Percentiles rank a stretch among this genome's conserved stretches.
Conservation (phyloP, 2,329 filamentous ascomycete genomes). For the Beauveria asiatica region DNA sequence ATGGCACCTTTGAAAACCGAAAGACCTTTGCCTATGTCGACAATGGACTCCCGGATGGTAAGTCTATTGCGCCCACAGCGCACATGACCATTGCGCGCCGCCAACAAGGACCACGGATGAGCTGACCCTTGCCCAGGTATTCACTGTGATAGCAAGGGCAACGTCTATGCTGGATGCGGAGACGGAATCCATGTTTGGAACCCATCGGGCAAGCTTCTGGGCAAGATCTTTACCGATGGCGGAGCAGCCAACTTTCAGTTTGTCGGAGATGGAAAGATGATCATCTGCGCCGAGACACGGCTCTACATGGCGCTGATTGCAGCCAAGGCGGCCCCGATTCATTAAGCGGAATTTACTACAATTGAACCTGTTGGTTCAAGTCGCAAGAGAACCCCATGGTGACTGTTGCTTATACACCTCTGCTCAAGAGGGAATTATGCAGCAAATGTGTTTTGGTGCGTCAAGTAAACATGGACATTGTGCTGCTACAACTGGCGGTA, state of each 20-base stretch:
- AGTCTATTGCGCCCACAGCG: slow-evolving; percentile 8
- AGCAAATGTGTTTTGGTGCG: too few relatives aligned
- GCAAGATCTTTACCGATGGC: slow-evolving; percentile 46
- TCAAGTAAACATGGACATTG: too few relatives aligned
- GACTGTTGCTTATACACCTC: neutral
- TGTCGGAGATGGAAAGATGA: slow-evolving; percentile 27
- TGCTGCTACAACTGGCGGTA: too few relatives aligned
- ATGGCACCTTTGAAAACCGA: slow-evolving; percentile 39
- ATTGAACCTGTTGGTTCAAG: too few relatives aligned
- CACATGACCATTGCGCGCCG: neutral
- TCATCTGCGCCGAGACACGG: slow-evolving; percentile 27
- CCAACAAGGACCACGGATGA: neutral
- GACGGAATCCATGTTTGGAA: slow-evolving; percentile 44
- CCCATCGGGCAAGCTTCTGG: slow-evolving; percentile 36
- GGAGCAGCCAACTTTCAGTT: slow-evolving; percentile 39
- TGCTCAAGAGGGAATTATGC: too few relatives aligned
- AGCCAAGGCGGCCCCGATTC: slow-evolving; percentile 14
- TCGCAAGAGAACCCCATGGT: neutral
- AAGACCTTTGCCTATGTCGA: slow-evolving; percentile 49
- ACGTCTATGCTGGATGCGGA: slow-evolving; percentile 43
- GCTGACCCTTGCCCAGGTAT: slow-evolving; percentile 33
- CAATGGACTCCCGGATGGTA: slow-evolving; percentile 50
- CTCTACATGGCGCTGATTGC: slow-evolving; percentile 25
- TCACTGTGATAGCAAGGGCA: slow-evolving; percentile 44
- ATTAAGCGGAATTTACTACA: too few relatives aligned